Evolutionary conservation across 352 stramenopile genomes (phyloP).

Genomic region (Globisporangium cederbergense): DNA sequence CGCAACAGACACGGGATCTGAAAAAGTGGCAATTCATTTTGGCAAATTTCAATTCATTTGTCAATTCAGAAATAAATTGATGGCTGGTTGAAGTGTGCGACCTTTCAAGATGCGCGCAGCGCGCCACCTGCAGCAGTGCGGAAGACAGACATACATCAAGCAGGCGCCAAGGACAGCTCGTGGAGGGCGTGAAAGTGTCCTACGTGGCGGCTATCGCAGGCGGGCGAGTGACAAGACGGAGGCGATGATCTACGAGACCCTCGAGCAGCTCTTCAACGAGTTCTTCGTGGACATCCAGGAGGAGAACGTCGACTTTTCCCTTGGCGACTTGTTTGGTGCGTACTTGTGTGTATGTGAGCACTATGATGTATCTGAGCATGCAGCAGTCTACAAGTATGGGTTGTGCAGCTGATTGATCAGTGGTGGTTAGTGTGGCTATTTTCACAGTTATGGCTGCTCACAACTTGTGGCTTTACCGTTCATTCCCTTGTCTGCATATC

Average conservation of each 20-base stretch:
- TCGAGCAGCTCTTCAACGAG: slow-evolving; percentile 56
- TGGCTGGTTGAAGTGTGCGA: background rate
- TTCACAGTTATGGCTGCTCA: background rate
- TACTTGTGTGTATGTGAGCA: background rate
- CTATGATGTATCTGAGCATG: background rate
- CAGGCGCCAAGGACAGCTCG: background rate
- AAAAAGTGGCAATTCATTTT: background rate
- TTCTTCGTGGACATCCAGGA: slow-evolving; percentile 63
- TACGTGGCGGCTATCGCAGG: background rate
- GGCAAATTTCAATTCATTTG: background rate
- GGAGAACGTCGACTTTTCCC: slow-evolving; percentile 56
- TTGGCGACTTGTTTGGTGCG: slow-evolving; percentile 71
- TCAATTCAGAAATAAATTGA: background rate
- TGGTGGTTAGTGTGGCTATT: background rate
- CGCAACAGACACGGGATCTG: background rate
- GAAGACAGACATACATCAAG: no score
- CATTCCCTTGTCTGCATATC: background rate
- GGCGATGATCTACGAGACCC: slow-evolving; percentile 50
- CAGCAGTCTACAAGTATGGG: background rate
- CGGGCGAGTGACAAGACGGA: background rate
- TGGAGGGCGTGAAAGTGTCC: background rate
- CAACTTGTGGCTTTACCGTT: background rate
- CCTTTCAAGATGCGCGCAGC: slow-evolving; percentile 3
- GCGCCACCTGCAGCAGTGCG: no score
- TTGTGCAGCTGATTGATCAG: background rate